A percentile compares a stretch with the other conserved stretches of the same genome.
phyloP scores from a whole-genome alignment of 148 eudicot genomes.

The Agrostemma githago region DNA sequence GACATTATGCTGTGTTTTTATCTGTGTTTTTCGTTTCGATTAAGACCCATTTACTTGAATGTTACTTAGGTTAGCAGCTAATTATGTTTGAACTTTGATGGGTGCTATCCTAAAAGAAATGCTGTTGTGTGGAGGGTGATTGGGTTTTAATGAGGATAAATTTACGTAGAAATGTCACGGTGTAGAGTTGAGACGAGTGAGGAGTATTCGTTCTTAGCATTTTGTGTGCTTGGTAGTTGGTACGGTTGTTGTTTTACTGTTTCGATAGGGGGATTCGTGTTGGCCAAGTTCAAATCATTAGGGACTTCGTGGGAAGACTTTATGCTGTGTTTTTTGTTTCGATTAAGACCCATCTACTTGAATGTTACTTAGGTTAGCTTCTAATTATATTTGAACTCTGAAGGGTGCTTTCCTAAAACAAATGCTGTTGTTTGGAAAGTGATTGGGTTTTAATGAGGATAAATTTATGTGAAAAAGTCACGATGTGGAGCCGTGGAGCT shows the following conservation, averaged over 20 bases:
- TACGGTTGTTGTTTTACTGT: neutral
- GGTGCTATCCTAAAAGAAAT: too few species aligned
- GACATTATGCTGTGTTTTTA: neutral
- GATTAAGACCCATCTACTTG: conserved; percentile 1
- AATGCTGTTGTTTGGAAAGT: too few species aligned
- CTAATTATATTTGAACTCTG: neutral
- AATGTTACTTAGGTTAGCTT: neutral
- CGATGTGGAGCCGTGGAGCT: too few species aligned
- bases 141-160: neutral
- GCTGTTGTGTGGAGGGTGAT: too few species aligned
- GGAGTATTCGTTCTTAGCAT: neutral
- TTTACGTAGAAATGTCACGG: neutral
- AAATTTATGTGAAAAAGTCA: neutral
- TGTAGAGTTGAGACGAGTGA: too few species aligned
- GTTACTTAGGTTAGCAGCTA: neutral
- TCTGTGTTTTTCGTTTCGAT: too few species aligned
- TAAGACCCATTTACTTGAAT: neutral
- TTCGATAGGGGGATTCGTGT: neutral
- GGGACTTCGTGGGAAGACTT: neutral
- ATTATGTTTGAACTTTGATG: neutral
- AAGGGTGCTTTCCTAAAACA: neutral
- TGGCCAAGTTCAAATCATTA: neutral
- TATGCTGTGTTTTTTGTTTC: neutral
- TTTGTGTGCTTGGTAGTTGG: neutral
- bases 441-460: too few species aligned